A percentile compares a stretch with the other conserved stretches of the same genome.
Conservation (phyloP, 2,329 filamentous ascomycete species). For the Alternaria solani region DNA sequence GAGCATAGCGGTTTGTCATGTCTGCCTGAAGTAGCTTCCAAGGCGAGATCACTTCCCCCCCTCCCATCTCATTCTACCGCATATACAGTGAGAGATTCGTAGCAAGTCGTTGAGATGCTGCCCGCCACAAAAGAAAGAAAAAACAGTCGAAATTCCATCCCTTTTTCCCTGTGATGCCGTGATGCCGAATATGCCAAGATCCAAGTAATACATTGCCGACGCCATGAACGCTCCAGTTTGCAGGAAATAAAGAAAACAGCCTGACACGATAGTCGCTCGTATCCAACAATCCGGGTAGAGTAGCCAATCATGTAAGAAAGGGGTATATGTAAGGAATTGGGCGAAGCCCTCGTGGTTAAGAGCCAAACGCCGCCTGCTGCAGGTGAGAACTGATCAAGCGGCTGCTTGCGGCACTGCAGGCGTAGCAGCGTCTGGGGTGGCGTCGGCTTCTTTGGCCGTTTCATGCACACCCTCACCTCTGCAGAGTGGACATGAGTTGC, state of each 20-base stretch:
- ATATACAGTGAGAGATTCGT: slow-evolving; percentile 26
- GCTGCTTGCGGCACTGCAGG: slow-evolving; percentile 17
- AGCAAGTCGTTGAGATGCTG: slow-evolving; percentile 22
- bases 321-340: slow-evolving; percentile 28
- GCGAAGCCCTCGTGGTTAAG: background rate
- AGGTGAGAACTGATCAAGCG: slow-evolving; percentile 6
- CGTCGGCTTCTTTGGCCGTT: slow-evolving; percentile 38
- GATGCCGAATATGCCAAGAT: slow-evolving; percentile 19
- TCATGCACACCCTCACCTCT: slow-evolving; percentile 66
- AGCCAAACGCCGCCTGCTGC: background rate
- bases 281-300: slow-evolving; percentile 15
- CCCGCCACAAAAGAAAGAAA: slow-evolving; percentile 9
- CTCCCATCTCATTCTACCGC: slow-evolving; percentile 12
- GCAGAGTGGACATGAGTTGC: slow-evolving; percentile 70
- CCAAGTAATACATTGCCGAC: slow-evolving; percentile 4
- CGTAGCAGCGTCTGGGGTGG: slow-evolving; percentile 15
- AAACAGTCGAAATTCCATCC: slow-evolving; percentile 6
- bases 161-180: slow-evolving; percentile 9
- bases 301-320: slow-evolving; percentile 14
- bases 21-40: background rate
- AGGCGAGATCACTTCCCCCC: background rate
- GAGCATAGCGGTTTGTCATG: slow-evolving; percentile 5
- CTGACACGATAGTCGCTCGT: slow-evolving; percentile 8
- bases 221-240: slow-evolving; percentile 13
- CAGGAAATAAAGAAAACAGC: slow-evolving; percentile 8